Conservation (phyloP, 2,329 filamentous ascomycete species). For the Chaetomium olivaceum region DNA sequence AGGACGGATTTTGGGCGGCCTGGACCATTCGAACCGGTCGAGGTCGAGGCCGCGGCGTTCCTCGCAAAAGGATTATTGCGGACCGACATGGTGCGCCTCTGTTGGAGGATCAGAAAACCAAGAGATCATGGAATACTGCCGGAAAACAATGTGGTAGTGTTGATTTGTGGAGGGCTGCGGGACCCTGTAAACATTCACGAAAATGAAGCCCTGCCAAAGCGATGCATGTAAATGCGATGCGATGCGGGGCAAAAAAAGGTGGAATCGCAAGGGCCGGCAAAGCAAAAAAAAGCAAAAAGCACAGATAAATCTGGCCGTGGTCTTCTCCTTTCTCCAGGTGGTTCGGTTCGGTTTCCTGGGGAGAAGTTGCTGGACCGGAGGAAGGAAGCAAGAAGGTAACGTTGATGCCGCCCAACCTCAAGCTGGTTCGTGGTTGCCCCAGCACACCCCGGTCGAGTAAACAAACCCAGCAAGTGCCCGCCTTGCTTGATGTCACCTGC, state of each 20-base stretch:
- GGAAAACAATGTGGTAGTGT: slow-evolving; percentile 18
- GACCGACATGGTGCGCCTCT: slow-evolving; percentile 59
- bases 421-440: slow-evolving; percentile 28
- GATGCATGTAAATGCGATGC: slow-evolving; percentile 4
- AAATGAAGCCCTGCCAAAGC: slow-evolving; percentile 8
- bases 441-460: slow-evolving; percentile 29
- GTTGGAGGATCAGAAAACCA: slow-evolving; percentile 3
- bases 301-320: not conserved
- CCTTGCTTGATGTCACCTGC: slow-evolving; percentile 23
- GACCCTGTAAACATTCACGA: slow-evolving; percentile 28
- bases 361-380: slow-evolving; percentile 9
- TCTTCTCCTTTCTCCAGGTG: not conserved
- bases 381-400: not conserved
- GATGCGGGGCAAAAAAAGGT: slow-evolving; percentile 3
- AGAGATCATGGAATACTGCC: slow-evolving; percentile 28
- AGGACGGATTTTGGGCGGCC: slow-evolving; percentile 75
- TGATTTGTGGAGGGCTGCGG: slow-evolving; percentile 10
- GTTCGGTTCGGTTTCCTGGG: not conserved
- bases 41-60: slow-evolving; percentile 67
- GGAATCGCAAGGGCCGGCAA: slow-evolving; percentile 3
- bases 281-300: slow-evolving; percentile 6
- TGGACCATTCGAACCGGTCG: slow-evolving; percentile 57
- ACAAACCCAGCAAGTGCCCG: slow-evolving; percentile 27
- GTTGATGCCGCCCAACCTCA: slow-evolving; percentile 6
- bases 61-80: slow-evolving; percentile 80